Evolutionary conservation across 2,329 filamentous ascomycete genomes (phyloP), one percentile per base, ranked within the genome.

Genomic region (Coniochaeta sp.): DNA sequence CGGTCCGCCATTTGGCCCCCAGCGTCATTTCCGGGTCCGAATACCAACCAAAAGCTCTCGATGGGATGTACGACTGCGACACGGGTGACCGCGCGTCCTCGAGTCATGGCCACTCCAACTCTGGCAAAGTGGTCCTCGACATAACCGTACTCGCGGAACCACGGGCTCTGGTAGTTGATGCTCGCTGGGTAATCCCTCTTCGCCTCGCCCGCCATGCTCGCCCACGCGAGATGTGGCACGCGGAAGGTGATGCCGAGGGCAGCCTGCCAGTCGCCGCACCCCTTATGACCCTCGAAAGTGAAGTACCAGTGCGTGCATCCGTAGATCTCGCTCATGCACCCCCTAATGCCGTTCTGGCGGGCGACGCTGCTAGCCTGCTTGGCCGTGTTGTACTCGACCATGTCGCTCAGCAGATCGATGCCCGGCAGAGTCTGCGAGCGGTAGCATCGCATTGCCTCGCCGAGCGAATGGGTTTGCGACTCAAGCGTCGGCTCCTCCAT

Each of bases 371-470:
- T 63, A 17, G 64, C 67, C 55, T 72, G 71, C 59, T 72, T 72
- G 1, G 66, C 71, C 1, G 70, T 72, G 47, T 69, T 72, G 59
- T 68, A 72, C 57, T 72, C 70, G n/a, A 67, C 62, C 58, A 62
- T 62, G 59, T 72, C 70, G 34, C 61, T 66, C 4, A 72, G 65
- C 7, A 72, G 59, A 52, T 71, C 69, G 61, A 72, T 71, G 1
- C 70, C 70, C 1, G 70, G 70, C 44, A 72, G 61, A n/a, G 69
- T 62, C 63, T 69, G 66, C 16, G 61, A 69, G 28, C 69, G 62
- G 44, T 72, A 72, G 55, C 68, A 71, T 16, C 70, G 65, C 71
- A 72, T 72, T 2, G 70, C 66, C 59, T 72, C 70, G 14, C 71
- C 70, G n/a, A 71, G 62, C 4, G 68, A 65, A 0, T 63, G 65